Evolutionary conservation across 208 protist genomes (phyloP).

Genomic region (Leishmania arabica): DNA sequence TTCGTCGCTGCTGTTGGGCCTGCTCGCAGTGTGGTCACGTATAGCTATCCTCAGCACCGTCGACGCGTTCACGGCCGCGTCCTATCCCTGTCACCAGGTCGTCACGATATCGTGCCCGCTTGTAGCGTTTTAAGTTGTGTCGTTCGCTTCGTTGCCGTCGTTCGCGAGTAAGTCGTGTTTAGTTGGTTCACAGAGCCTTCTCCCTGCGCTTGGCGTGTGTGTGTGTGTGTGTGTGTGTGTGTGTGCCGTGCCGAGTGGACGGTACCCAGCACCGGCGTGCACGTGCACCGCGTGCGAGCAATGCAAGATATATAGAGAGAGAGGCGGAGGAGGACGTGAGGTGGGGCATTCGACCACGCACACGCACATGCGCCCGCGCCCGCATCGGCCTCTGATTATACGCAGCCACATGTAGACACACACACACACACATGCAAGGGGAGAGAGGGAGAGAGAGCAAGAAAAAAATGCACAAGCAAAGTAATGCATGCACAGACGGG

Average conservation of each 20-base stretch:
- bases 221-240: background rate
- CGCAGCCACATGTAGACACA: too few relatives aligned
- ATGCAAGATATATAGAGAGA: too few relatives aligned
- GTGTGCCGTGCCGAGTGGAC: too few relatives aligned
- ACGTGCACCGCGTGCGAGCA: too few relatives aligned
- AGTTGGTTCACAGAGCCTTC: background rate
- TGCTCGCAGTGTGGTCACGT: background rate
- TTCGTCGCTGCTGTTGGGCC: background rate
- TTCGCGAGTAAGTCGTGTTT: background rate
- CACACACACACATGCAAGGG: background rate
- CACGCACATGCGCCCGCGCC: too few relatives aligned
- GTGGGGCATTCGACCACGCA: too few relatives aligned
- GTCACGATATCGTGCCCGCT: background rate
- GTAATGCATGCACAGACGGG: background rate
- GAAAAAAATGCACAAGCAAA: background rate
- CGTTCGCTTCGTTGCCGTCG: background rate
- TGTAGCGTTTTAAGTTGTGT: background rate
- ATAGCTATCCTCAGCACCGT: background rate
- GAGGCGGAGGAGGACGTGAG: too few relatives aligned
- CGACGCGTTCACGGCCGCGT: background rate
- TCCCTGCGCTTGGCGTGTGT: background rate
- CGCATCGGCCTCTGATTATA: too few relatives aligned
- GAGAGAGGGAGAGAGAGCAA: background rate
- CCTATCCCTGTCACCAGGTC: background rate
- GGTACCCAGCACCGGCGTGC: too few relatives aligned